A percentile compares a stretch with the other conserved stretches of the same genome.
Evolutionary conservation across 2,329 filamentous ascomycete genomes (phyloP).

Genomic region (Lecanosticta acicola): DNA sequence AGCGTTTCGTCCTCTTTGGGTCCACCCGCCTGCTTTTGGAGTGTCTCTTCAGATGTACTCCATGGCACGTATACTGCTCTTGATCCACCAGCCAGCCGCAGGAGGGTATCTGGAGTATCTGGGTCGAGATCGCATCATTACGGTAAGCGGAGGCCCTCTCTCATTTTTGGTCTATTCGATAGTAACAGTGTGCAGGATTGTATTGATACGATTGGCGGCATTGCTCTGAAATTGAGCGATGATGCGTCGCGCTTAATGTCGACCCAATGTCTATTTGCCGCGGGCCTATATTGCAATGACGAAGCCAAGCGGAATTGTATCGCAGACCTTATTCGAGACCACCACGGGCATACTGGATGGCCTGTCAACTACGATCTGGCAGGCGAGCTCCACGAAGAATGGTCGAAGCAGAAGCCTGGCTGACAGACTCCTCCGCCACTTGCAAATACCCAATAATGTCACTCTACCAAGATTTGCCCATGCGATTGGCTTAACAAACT

Average conservation of each 20-base stretch:
- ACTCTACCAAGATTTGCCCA: no score
- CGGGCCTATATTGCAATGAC: constrained; percentile 41
- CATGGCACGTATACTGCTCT: constrained; percentile 49
- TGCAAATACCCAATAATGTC: no score
- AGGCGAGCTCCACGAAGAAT: constrained; percentile 23
- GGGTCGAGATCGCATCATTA: constrained; percentile 40
- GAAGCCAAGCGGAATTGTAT: constrained; percentile 34
- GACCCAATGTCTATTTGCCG: constrained; percentile 41
- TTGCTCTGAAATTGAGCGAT: constrained; percentile 43
- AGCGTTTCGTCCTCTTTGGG: constrained; percentile 48
- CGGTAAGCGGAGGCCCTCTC: constrained; percentile 24
- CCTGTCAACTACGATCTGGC: constrained; percentile 31
- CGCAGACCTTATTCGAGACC: constrained; percentile 35
- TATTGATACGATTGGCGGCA: constrained; percentile 47
- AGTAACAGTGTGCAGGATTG: constrained; percentile 19
- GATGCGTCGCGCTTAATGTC: constrained; percentile 41
- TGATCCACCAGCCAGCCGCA: constrained; percentile 48
- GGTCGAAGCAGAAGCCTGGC: constrained; percentile 17
- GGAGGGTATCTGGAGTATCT: constrained; percentile 48
- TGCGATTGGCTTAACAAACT: neutral
- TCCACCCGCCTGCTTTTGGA: constrained; percentile 43
- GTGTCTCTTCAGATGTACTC: constrained; percentile 50
- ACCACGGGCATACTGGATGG: constrained; percentile 40
- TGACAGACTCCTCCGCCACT: no score
- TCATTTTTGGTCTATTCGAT: neutral